Evolutionary conservation across 345 rosid species (phyloP).

Genomic region (Linum lewisii): DNA sequence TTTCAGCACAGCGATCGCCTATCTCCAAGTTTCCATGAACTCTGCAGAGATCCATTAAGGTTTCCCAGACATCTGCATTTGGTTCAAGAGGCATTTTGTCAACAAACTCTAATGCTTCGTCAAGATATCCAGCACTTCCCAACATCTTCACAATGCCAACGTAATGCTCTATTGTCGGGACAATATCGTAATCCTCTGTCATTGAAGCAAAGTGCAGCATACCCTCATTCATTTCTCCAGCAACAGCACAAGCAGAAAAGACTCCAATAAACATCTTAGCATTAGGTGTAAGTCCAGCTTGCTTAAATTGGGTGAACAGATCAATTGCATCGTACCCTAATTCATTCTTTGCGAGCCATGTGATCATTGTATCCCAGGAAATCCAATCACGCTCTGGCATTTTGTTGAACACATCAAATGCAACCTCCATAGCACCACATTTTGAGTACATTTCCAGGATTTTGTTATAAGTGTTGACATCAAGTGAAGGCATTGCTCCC

Average conservation of each 20-base stretch:
- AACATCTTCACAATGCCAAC: slow-evolving; percentile 53
- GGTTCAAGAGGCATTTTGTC: slow-evolving; percentile 60
- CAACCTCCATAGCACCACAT: slow-evolving; percentile 48
- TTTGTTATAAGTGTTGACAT: slow-evolving; percentile 31
- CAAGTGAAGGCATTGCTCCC: slow-evolving; percentile 24
- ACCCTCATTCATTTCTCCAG: slow-evolving; percentile 71
- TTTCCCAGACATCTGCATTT: slow-evolving; percentile 57
- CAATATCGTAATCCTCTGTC: slow-evolving; percentile 45
- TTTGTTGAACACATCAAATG: slow-evolving; percentile 35
- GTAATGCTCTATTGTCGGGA: slow-evolving; percentile 58
- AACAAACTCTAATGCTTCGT: slow-evolving; percentile 66
- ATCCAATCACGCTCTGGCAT: slow-evolving; percentile 46
- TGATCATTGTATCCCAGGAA: slow-evolving; percentile 56
- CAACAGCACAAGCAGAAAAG: slow-evolving; percentile 49
- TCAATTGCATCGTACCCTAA: slow-evolving; percentile 79
- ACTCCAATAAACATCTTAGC: slow-evolving; percentile 42
- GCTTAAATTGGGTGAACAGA: slow-evolving; percentile 52
- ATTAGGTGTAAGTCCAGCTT: slow-evolving; percentile 48
- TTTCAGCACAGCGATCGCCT: slow-evolving; percentile 68
- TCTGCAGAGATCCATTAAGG: slow-evolving; percentile 64
- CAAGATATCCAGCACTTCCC: slow-evolving; percentile 55
- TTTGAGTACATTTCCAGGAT: slow-evolving; percentile 59
- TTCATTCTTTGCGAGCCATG: slow-evolving; percentile 62
- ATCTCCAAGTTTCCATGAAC: slow-evolving; percentile 66
- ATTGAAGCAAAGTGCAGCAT: slow-evolving; percentile 65